Base-by-base conservation (phyloP, 208 protist species). In the Acanthamoeba rhysodes region DNA sequence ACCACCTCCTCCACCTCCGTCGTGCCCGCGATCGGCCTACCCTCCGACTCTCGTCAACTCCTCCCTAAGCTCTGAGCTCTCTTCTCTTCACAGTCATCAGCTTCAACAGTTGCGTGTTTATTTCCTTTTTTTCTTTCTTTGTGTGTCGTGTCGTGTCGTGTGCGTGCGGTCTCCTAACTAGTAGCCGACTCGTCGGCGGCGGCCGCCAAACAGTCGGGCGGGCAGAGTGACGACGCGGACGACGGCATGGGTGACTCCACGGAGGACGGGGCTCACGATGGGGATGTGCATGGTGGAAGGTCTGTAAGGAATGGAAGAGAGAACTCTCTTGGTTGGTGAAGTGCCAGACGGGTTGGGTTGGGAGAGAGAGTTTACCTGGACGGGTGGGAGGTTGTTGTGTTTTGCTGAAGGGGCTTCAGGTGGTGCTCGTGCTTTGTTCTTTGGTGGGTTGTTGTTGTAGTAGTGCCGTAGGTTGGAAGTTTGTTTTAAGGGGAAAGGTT, bases 251-350 rank as follows among this genome's bases (percentile, higher is more conserved):
- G 70, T 78, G n/a, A 78, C 32, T 78, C 70, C 70, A 45, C 70
- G 70, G 70, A 78, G n/a, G 32, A 78, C 32, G 70, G 70, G 70
- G 70, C 70, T 78, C 70, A 78, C 70, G n/a, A 78, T 78, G 4
- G 70, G 70, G 34, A 78, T 78, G 70, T 78, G 70, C 70, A 78
- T 78, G 68, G 24, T 70, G 4, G n/a, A n/a, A n/a, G n/a, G n/a
- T n/a, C n/a, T n/a, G n/a, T n/a, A n/a, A n/a, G n/a, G n/a, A n/a
- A n/a, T n/a, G n/a, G n/a, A n/a, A n/a, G n/a, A n/a, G n/a, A n/a
- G n/a, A n/a, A n/a, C n/a, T n/a, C n/a, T n/a, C n/a, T n/a, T n/a
- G n/a, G n/a, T n/a, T n/a, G n/a, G n/a, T 48, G 45, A 48, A 48
- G 45, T 64, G 14, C 14, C 22, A 24, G 10, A 18, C 27, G 57